phyloP scores from a whole-genome alignment of 345 rosid genomes.

The Lepidium didymum region DNA sequence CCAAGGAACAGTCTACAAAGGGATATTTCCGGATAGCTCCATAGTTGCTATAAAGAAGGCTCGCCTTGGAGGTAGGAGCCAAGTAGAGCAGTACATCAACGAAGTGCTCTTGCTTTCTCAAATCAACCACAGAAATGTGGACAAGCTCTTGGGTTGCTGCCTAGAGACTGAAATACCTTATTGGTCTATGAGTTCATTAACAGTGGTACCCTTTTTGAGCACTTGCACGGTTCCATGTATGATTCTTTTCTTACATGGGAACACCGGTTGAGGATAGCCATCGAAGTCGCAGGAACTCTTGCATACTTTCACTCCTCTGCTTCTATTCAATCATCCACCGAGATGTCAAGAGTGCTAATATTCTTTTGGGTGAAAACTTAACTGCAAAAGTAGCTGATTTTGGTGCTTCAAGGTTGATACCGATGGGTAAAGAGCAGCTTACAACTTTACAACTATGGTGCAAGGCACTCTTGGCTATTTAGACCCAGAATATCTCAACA shows the following conservation, averaged over 20 bases:
- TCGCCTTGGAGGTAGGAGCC: too few relatives aligned
- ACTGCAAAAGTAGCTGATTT: slow-evolving; percentile 46
- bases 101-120: slow-evolving; percentile 3
- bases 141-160: slow-evolving; percentile 27
- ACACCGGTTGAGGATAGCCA: slow-evolving; percentile 29
- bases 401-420: slow-evolving; percentile 40
- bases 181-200: slow-evolving; percentile 26
- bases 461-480: slow-evolving; percentile 41
- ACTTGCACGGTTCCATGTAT: slow-evolving; percentile 14
- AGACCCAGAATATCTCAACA: slow-evolving; percentile 33
- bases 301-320: slow-evolving; percentile 43
- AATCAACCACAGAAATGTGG: slow-evolving; percentile 42
- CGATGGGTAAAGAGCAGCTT: slow-evolving; percentile 27
- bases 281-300: slow-evolving; percentile 33
- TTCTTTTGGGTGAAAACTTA: slow-evolving; percentile 33
- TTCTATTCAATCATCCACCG: slow-evolving; percentile 34
- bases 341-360: slow-evolving; percentile 42
- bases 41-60: too few relatives aligned
- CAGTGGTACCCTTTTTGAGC: slow-evolving; percentile 25
- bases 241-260: slow-evolving; percentile 27
- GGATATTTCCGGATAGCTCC: slow-evolving; percentile 16
- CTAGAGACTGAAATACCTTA: slow-evolving; percentile 27
- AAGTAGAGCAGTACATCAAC: too few relatives aligned
- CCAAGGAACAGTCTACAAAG: slow-evolving; percentile 36
- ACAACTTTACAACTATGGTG: slow-evolving; percentile 32